phyloP scores from a whole-genome alignment of 2,329 filamentous ascomycete genomes.

The Aspergillus sp. region DNA sequence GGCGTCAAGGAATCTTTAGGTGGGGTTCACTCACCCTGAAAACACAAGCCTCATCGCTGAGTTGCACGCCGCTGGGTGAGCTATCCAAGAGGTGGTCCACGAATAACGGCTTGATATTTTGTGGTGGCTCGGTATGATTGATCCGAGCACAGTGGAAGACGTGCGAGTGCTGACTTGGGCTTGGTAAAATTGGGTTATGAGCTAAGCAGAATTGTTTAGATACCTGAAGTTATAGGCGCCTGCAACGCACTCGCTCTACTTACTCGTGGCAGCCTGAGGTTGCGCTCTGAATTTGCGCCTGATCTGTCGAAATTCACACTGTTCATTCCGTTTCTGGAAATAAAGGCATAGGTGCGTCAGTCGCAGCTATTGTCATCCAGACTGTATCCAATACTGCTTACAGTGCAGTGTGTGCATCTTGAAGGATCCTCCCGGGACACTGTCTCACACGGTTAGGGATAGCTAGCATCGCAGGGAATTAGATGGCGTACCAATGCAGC shows the following conservation, averaged over 20 bases:
- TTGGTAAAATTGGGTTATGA: not conserved
- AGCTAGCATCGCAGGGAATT: not conserved
- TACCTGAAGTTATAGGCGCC: not conserved
- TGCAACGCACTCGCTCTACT: not conserved
- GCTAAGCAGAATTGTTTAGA: not conserved
- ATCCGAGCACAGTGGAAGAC: not conserved
- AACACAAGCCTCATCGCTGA: constrained; percentile 10
- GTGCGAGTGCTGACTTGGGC: not conserved
- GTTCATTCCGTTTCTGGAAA: not conserved
- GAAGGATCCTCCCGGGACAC: not conserved
- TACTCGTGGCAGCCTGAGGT: not conserved
- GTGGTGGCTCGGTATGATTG: not conserved
- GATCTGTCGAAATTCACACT: not conserved
- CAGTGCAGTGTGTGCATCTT: not conserved
- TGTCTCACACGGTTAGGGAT: not conserved
- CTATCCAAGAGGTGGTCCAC: not conserved
- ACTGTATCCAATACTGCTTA: not conserved
- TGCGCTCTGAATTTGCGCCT: not conserved
- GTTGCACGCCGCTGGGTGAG: not conserved
- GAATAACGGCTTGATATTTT: not conserved
- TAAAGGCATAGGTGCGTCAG: not conserved
- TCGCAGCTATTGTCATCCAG: not conserved
- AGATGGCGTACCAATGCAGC: not conserved
- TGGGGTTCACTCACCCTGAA: not conserved
- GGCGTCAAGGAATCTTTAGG: not conserved